Evolutionary conservation across 2,329 filamentous ascomycete species (phyloP).

Genomic region (Xylariaceae sp.): DNA sequence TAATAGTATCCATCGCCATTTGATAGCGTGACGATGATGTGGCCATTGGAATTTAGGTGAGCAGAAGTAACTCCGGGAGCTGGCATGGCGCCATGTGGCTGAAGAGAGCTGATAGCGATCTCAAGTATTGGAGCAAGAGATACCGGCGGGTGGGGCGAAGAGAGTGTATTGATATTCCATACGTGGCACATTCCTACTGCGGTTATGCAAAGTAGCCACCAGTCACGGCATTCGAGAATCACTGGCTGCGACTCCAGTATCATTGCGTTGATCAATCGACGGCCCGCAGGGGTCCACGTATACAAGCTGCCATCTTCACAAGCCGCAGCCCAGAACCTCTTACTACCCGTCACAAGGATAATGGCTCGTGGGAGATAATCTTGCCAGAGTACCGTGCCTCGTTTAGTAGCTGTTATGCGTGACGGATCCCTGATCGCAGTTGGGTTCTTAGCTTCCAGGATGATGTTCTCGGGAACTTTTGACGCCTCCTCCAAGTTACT

Average conservation of each 20-base stretch:
- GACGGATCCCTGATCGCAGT: constrained; percentile 77
- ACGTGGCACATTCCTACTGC: constrained; percentile 88
- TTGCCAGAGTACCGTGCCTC: constrained; percentile 84
- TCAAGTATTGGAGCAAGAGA: constrained; percentile 89
- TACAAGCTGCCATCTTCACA: constrained; percentile 92
- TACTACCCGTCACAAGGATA: constrained; percentile 87
- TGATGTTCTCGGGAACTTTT: constrained; percentile 67
- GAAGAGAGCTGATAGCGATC: constrained; percentile 77
- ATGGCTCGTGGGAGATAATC: constrained; percentile 88
- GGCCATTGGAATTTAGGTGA: constrained; percentile 83
- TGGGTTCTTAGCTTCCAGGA: constrained; percentile 89
- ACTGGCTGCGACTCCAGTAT: constrained; percentile 91
- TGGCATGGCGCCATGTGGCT: constrained; percentile 72
- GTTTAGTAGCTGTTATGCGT: constrained; percentile 78
- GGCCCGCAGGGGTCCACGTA: constrained; percentile 88
- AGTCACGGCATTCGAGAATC: constrained; percentile 85
- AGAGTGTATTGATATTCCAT: constrained; percentile 86
- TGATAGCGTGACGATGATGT: constrained; percentile 85
- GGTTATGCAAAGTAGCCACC: constrained; percentile 88
- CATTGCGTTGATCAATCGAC: constrained; percentile 81
- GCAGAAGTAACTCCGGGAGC: constrained; percentile 88
- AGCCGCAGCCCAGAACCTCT: constrained; percentile 87
- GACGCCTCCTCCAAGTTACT: constrained; percentile 62
- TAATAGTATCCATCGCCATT: constrained; percentile 96
- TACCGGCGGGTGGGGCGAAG: constrained; percentile 84